Conservation (phyloP, 352 stramenopile species). For the Pythium pyrilobum region DNA sequence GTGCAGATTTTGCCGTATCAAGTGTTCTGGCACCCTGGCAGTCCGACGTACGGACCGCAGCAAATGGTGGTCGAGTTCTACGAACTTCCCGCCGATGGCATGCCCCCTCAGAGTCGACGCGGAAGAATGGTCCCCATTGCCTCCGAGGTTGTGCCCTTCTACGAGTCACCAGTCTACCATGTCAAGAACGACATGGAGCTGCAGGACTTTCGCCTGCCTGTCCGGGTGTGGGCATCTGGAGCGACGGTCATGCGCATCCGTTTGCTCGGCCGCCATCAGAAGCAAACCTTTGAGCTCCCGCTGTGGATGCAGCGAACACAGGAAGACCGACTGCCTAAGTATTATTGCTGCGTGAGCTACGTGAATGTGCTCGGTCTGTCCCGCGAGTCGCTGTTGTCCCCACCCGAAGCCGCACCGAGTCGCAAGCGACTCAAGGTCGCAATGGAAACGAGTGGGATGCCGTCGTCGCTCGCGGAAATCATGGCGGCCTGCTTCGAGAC, state of each 20-base stretch:
- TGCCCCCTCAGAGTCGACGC: neutral
- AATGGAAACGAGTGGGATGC: conserved; percentile 18
- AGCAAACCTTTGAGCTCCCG: conserved; percentile 66
- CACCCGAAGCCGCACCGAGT: conserved; percentile 10
- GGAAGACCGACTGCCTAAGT: conserved; percentile 53
- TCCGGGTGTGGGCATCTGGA: conserved; percentile 35
- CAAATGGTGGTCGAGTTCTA: conserved; percentile 73
- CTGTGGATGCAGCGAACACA: conserved; percentile 32
- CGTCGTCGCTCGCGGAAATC: conserved; percentile 43
- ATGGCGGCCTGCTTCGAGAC: conserved; percentile 58
- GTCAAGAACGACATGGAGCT: conserved; percentile 72
- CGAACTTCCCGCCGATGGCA: conserved; percentile 5
- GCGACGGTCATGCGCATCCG: conserved; percentile 51
- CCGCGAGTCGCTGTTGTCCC: conserved; percentile 5
- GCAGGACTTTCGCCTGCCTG: conserved; percentile 50
- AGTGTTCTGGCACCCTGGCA: conserved; percentile 73
- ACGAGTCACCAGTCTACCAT: conserved; percentile 41
- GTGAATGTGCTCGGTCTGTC: conserved; percentile 56
- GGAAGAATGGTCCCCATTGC: neutral
- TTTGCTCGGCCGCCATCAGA: conserved; percentile 62
- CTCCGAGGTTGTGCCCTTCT: conserved; percentile 32
- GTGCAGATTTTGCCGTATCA: conserved; percentile 75
- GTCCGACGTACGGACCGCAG: conserved; percentile 67
- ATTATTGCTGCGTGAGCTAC: conserved; percentile 78
- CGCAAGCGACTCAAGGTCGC: conserved; percentile 28